Base-by-base conservation (phyloP, 768 basidiomycete species). In the Cystofilobasidium bisporidii region DNA sequence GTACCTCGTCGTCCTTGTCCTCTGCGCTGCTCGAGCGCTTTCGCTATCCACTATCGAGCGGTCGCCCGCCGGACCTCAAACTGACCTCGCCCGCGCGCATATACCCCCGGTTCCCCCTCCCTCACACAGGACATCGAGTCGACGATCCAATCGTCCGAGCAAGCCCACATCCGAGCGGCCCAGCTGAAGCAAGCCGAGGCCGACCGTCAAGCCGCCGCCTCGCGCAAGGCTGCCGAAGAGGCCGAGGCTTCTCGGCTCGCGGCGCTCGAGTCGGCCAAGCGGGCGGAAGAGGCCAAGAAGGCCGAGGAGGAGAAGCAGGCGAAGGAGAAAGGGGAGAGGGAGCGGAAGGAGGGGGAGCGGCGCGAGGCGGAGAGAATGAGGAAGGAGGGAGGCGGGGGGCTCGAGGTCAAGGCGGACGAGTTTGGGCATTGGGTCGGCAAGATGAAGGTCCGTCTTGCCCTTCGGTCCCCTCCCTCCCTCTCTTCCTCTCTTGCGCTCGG, bases 91-190 rank as follows among this genome's bases (percentile, higher is more conserved):
- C n/a, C n/a, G n/a, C n/a, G n/a, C n/a, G n/a, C n/a, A n/a, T n/a
- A n/a, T n/a, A n/a, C n/a, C n/a, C n/a, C n/a, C n/a, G n/a, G n/a
- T n/a, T n/a, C n/a, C n/a, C n/a, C 61, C 15, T 40, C 38, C 32
- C 11, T 53, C 12, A 32, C 53, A 79, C 80, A 71, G 81, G 83
- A 72, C 82, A 83, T 65, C 28, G 62, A 69, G 56, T 32, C 48
- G 24, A 68, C 67, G 18, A 69, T 69, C 50, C 26, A 33, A 20
- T 40, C 57, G 17, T 64, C 68, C 32, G 63, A 69, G 40, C 41
- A 63, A 36, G 63, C 41, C 5, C 62, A 64, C 40, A 47, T 69
- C 4, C 55, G 32, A 17, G 61, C 61, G 12, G n/a, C 61, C 69
- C 82, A 83, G 67, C 70, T 73, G 9, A 65, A 71, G 45, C 71